Evolutionary conservation across 441 rosid genomes (phyloP).

Genomic region (Aquilaria agallochum): DNA sequence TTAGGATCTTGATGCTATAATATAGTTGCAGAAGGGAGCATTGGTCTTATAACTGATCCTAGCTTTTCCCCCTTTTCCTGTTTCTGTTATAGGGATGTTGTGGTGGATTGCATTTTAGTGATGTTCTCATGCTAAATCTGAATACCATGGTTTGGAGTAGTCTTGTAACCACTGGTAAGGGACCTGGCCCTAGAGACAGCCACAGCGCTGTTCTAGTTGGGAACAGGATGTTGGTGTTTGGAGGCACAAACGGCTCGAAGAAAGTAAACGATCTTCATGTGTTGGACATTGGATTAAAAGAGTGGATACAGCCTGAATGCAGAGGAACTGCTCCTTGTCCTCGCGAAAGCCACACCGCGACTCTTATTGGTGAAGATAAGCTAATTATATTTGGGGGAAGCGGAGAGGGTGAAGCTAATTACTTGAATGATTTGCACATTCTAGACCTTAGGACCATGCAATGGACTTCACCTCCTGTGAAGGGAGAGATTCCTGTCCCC

Average conservation of each 20-base stretch:
- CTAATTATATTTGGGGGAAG: constrained; percentile 73
- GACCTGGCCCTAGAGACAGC: constrained; percentile 78
- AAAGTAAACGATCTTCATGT: constrained; percentile 69
- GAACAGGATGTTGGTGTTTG: constrained; percentile 57
- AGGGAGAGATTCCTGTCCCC: constrained; percentile 58
- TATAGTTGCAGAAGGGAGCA: too few species aligned
- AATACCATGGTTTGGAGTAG: constrained; percentile 49
- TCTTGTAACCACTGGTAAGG: constrained; percentile 49
- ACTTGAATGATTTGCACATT: constrained; percentile 64
- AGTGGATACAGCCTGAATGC: constrained; percentile 49
- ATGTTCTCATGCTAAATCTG: constrained; percentile 51
- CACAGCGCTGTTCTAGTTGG: constrained; percentile 69
- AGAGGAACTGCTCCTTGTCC: constrained; percentile 52
- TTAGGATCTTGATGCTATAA: too few species aligned
- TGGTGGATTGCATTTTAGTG: constrained; percentile 70
- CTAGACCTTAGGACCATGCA: constrained; percentile 57
- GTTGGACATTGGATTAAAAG: constrained; percentile 46
- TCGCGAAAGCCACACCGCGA: constrained; percentile 76
- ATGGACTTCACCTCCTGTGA: constrained; percentile 53
- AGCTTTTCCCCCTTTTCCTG: neutral
- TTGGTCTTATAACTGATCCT: neutral
- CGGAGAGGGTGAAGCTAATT: constrained; percentile 74
- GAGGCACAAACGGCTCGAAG: constrained; percentile 70
- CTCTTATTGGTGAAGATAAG: constrained; percentile 40
- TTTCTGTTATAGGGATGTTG: constrained; percentile 56